phyloP scores from a whole-genome alignment of 495 filamentous ascomycete genomes.

The Acidomyces sp. region DNA sequence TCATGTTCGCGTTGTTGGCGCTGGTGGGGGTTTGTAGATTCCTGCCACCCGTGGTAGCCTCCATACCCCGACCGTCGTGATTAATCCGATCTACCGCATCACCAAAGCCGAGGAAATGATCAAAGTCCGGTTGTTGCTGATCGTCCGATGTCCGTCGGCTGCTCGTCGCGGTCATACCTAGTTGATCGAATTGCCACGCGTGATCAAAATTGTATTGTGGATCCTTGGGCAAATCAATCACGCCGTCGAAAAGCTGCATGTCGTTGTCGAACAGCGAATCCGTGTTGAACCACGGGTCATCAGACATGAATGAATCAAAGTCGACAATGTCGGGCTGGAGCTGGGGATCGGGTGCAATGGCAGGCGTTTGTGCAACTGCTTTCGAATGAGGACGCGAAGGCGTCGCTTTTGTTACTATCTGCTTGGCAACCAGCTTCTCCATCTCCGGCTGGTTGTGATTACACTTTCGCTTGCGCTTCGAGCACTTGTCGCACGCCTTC shows the following conservation, averaged over 20 bases:
- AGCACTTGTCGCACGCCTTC: conserved; percentile 17
- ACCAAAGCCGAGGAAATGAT: too few relatives aligned
- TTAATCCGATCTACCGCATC: too few relatives aligned
- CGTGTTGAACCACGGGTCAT: neutral
- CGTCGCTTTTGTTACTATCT: conserved; percentile 10
- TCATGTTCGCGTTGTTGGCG: conserved; percentile 1
- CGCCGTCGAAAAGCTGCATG: conserved; percentile 17
- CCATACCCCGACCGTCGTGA: too few relatives aligned
- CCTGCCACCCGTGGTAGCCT: neutral
- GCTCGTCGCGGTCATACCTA: neutral
- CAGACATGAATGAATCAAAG: neutral
- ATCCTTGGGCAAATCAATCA: conserved; percentile 3
- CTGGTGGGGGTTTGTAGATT: conserved; percentile 1
- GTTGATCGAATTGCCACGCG: neutral
- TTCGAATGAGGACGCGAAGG: neutral
- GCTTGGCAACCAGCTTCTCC: conserved; percentile 8
- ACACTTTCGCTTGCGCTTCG: conserved; percentile 17
- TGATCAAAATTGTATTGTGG: neutral
- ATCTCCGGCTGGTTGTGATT: conserved; percentile 18
- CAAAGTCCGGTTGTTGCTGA: too few relatives aligned
- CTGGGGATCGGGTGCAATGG: too few relatives aligned
- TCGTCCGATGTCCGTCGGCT: too few relatives aligned
- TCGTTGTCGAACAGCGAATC: neutral
- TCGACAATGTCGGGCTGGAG: too few relatives aligned
- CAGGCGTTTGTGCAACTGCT: too few relatives aligned